Evolutionary conservation across 495 filamentous ascomycete genomes (phyloP).

Genomic region (Aspergillus funiculosus): DNA sequence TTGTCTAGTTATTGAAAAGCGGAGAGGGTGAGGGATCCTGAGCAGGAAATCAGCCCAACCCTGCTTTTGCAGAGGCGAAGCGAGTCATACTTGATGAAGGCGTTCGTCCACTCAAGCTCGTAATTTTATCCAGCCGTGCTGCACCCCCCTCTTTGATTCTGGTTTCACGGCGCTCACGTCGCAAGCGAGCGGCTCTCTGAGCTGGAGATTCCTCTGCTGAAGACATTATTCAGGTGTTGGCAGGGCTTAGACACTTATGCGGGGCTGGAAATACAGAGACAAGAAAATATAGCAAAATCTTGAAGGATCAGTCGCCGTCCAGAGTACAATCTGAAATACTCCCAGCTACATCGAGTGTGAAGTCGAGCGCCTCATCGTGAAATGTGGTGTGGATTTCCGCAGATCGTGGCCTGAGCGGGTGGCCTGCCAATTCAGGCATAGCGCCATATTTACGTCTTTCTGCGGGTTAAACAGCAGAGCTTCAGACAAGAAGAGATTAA

Average conservation of each 20-base stretch:
- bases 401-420: constrained; percentile 4
- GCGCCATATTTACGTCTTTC: constrained; percentile 1
- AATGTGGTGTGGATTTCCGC: constrained; percentile 6
- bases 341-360: neutral
- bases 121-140: constrained; percentile 78
- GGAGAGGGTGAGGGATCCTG: neutral
- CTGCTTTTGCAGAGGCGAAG: neutral
- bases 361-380: neutral
- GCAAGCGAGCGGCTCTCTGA: constrained; percentile 69
- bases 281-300: too few species aligned
- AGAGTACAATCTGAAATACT: too few species aligned
- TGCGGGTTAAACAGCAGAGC: too few species aligned
- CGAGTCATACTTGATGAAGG: constrained; percentile 34
- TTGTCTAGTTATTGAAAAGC: constrained; percentile 1
- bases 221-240: constrained; percentile 24
- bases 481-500: too few species aligned
- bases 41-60: neutral
- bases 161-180: constrained; percentile 84
- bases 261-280: too few species aligned
- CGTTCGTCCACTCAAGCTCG: constrained; percentile 65
- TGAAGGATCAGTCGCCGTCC: too few species aligned
- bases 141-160: constrained; percentile 81
- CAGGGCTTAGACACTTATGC: too few species aligned
- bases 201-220: constrained; percentile 49
- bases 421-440: constrained; percentile 4